Percentiles rank a stretch among this genome's conserved stretches.
Evolutionary conservation across 2,329 filamentous ascomycete species (phyloP).

Genomic region (Neopestalotiopsis rosae): DNA sequence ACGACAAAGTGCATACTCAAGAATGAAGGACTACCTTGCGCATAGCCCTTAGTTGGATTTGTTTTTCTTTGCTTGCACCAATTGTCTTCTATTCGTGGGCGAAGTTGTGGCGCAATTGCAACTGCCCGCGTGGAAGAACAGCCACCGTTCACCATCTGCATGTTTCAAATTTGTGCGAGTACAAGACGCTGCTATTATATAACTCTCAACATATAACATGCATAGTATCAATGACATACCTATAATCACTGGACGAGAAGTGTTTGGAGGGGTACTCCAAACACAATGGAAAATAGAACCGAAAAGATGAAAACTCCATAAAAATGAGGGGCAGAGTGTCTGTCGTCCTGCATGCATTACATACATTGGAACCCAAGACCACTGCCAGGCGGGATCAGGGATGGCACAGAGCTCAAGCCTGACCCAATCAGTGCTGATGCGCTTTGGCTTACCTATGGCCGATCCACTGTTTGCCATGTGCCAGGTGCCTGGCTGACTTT

Average conservation of each 20-base stretch:
- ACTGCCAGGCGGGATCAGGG: constrained; percentile 11
- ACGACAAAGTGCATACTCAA: not conserved
- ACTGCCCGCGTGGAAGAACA: not conserved
- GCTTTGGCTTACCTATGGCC: not conserved
- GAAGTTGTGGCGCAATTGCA: not conserved
- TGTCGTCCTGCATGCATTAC: not conserved
- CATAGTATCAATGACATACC: too few species aligned
- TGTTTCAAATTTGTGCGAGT: too few species aligned
- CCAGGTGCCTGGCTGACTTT: not conserved
- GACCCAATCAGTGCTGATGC: not conserved
- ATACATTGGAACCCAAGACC: not conserved
- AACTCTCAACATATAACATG: too few species aligned
- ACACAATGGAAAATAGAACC: too few species aligned
- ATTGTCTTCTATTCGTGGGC: not conserved
- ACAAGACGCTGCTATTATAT: too few species aligned
- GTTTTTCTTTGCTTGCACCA: not conserved
- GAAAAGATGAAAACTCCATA: not conserved
- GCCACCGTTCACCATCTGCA: not conserved
- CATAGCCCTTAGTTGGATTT: not conserved
- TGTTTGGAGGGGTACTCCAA: not conserved
- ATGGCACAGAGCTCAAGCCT: constrained; percentile 11
- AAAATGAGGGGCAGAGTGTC: not conserved
- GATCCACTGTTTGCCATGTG: not conserved
- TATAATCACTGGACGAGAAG: not conserved
- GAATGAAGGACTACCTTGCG: not conserved